phyloP scores from a whole-genome alignment of 495 filamentous ascomycete species.

The Penicillium alfredii region DNA sequence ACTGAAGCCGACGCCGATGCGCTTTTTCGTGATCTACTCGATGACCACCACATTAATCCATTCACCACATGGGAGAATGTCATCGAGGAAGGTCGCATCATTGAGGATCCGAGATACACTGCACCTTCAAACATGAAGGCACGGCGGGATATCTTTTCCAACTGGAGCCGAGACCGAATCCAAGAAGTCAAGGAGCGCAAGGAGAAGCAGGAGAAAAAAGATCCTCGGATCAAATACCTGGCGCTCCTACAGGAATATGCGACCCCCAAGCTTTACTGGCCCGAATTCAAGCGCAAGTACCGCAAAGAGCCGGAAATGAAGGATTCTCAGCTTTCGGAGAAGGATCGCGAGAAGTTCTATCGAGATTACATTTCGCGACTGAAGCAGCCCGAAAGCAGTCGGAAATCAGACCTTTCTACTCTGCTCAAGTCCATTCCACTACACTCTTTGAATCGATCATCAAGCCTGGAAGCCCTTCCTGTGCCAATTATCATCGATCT shows the following conservation, averaged over 20 bases:
- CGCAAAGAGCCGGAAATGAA: constrained; percentile 77
- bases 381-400: constrained; percentile 65
- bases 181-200: constrained; percentile 63
- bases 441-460: constrained; percentile 58
- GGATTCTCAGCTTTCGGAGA: constrained; percentile 67
- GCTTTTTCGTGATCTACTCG: constrained; percentile 79
- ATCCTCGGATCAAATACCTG: constrained; percentile 80
- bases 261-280: constrained; percentile 90
- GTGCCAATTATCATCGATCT: constrained; percentile 64
- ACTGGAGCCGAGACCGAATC: constrained; percentile 73
- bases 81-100: constrained; percentile 72
- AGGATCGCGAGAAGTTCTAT: constrained; percentile 86
- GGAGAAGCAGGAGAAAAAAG: constrained; percentile 71
- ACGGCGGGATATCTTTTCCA: constrained; percentile 73
- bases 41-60: constrained; percentile 75
- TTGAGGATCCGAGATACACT: constrained; percentile 82
- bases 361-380: constrained; percentile 77
- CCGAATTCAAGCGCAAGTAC: constrained; percentile 89
- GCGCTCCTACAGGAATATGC: constrained; percentile 74
- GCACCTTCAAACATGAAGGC: constrained; percentile 72
- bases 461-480: constrained; percentile 60
- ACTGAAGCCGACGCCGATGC: constrained; percentile 62
- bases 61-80: constrained; percentile 90
- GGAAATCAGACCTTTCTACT: constrained; percentile 73
- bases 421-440: constrained; percentile 66